These are phyloP conservation scores for Nakataea oryzae DNA, from an alignment of 2,329 filamentous ascomycete genomes.

Conservation along the genomic window DNA sequence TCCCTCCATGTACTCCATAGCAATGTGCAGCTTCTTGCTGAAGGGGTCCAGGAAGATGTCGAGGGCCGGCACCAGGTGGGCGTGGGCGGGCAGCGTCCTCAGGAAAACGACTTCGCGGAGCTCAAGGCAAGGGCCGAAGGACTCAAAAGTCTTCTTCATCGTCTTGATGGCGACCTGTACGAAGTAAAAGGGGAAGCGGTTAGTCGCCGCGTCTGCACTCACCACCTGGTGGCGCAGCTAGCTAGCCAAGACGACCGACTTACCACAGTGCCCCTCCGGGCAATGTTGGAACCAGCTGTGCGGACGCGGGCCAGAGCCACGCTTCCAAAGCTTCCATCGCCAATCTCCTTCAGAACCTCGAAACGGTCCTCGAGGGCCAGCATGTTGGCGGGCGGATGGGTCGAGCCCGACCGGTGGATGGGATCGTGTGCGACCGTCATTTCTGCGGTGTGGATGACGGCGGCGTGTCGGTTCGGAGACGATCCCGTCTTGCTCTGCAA, in stretches of 20 bases:
- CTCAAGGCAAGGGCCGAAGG: constrained; percentile 80
- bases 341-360: constrained; percentile 95
- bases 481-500: background rate
- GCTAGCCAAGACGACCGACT: constrained; percentile 23
- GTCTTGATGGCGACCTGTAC: constrained; percentile 93
- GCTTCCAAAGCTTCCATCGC: constrained; percentile 96
- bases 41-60: constrained; percentile 97
- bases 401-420: constrained; percentile 53
- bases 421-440: constrained; percentile 74
- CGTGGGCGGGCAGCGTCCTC: constrained; percentile 75
- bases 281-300: constrained; percentile 78
- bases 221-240: background rate
- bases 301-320: constrained; percentile 87
- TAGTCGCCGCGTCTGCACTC: background rate
- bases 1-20: constrained; percentile 99
- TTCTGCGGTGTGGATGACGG: constrained; percentile 16
- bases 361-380: constrained; percentile 83
- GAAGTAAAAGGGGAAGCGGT: background rate
- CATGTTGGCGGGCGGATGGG: constrained; percentile 31
- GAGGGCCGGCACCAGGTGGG: constrained; percentile 89
- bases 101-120: constrained; percentile 95
- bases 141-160: constrained; percentile 99
- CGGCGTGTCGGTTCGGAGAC: background rate
- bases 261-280: constrained; percentile 87
- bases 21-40: constrained; percentile 93